Evolutionary conservation across 2,329 filamentous ascomycete genomes (phyloP), one percentile per base, ranked within the genome.

Genomic region (Monosporascus sp.): DNA sequence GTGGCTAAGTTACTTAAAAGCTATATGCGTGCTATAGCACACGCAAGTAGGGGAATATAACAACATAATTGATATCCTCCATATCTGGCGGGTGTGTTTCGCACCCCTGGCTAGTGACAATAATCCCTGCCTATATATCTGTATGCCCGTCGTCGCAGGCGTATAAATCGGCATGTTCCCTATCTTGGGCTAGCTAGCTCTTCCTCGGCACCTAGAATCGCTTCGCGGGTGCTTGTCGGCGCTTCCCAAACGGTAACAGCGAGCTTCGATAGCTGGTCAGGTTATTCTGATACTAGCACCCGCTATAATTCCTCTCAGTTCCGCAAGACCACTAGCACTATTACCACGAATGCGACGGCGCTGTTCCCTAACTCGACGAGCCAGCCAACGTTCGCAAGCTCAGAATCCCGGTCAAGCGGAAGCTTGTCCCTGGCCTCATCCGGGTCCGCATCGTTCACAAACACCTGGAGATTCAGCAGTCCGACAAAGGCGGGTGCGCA

Each of bases 101-200:
- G 22, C 22, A 22, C 22, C 22, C 22, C 22, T 22, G 22, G 22
- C 22, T 22, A 22, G 22, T 22, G 22, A 22, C 22, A 22, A 26
- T 7, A 26, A 27, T 58, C 2, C 55, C 57, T 17, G 40, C 26
- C n/a, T 63, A 63, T 47, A 60, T 60, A 7, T 52, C 58, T 19
- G 35, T 24, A 11, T 63, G 60, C 41, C 31, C 48, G 26, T 59
- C 60, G 1, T 48, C 50, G 3, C 46, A 51, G 8, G 61, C 58
- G 9, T 58, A 60, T 31, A 56, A 57, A 26, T 61, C 58, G 26
- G 61, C 60, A 7, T 63, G 60, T 47, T 60, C 58, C 58, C 2
- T 63, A 58, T 43, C 47, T 61, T 43, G 58, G 58, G 6, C 40
- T 58, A 17, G 48, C 54, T 26, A 14, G 2, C 20, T 24, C 9